Base-by-base conservation (phyloP, 768 basidiomycete species). In the Lentinus brumalis region DNA sequence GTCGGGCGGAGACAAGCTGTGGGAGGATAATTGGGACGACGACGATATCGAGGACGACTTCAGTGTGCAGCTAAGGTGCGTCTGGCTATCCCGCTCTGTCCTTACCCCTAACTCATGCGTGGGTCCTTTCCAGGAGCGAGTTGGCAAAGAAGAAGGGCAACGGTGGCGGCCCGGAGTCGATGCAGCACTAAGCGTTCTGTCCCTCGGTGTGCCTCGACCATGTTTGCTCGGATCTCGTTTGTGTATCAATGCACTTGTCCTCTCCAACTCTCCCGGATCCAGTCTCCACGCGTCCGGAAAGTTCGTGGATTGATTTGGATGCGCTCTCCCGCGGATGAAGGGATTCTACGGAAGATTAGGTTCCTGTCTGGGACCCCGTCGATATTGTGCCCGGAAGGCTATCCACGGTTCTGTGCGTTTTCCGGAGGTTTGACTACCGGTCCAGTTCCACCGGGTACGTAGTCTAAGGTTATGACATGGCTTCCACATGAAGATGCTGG, bases 11-110 rank as follows among this genome's bases (percentile, higher is more conserved):
- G 88, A 97, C 74, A 92, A 94, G 70, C 79, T 99, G 11, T 99
- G 97, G 97, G 97, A 99, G 79, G 97, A 98, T 68, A 98, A 98
- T 73, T 99, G 97, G 97, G 97, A 99, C 70, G 97, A 99, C 68
- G 97, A 99, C 76, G 96, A 98, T 75, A 88, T 97, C 62, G 96
- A 96, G 73, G 96, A 98, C 68, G 94, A 97, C 66, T 99, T 99
- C 72, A 95, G 93, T 68, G 87, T 92, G 54, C 94, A 97, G 76
- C 78, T 99, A 67, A 86, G 97, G 97, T 96, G 71, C 67, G 91
- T 78, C 11, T 30, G 9, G 16, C 3, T 3, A 42, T 14, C 31
- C 10, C n/a, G 15, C 5, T 44, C 2, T 11, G 35, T 40, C 26
- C n/a, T 35, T 3, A n/a, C 39, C 29, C 11, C 46, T 29, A n/a